Percentiles rank a stretch among this genome's conserved stretches.
phyloP scores from a whole-genome alignment of 129 eudicot species.

The Lactuca saligna region DNA sequence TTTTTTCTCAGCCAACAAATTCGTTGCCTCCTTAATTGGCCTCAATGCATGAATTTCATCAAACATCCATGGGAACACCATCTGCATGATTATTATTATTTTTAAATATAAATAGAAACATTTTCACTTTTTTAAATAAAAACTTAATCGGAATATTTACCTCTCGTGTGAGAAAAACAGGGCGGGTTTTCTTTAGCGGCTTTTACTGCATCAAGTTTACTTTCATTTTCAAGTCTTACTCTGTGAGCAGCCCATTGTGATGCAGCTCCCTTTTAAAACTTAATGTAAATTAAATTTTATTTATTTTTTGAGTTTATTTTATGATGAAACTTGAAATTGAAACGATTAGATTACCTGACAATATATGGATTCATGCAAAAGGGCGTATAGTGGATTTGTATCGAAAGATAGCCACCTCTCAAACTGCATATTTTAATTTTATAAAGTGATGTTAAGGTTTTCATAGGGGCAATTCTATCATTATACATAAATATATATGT shows the following conservation, averaged over 20 bases:
- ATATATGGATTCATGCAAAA: slow-evolving; percentile 86
- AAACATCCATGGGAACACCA: slow-evolving; percentile 94
- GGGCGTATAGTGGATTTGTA: slow-evolving; percentile 81
- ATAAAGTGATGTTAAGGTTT: neutral
- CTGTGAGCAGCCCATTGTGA: slow-evolving; percentile 91
- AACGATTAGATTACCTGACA: slow-evolving; percentile 60
- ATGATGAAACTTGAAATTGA: neutral
- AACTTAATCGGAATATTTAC: slow-evolving; percentile 22
- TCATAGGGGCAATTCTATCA: neutral
- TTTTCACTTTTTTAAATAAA: no score
- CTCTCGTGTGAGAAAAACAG: slow-evolving; percentile 84
- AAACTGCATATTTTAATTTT: slow-evolving; percentile 57
- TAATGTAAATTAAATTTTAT: neutral
- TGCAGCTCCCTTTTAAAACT: slow-evolving; percentile 67
- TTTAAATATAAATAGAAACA: no score
- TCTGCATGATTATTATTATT: slow-evolving; percentile 35
- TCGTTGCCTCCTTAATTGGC: slow-evolving; percentile 85
- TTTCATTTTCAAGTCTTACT: slow-evolving; percentile 50
- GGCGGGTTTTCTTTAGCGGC: slow-evolving; percentile 82
- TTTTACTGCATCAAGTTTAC: slow-evolving; percentile 65
- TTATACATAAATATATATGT: neutral
- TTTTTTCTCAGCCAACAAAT: slow-evolving; percentile 69
- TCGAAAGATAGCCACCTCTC: slow-evolving; percentile 73
- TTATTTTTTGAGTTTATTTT: neutral
- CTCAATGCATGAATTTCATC: slow-evolving; percentile 83